phyloP scores from a whole-genome alignment of 2,329 filamentous ascomycete species.

The Claviceps monticola region DNA sequence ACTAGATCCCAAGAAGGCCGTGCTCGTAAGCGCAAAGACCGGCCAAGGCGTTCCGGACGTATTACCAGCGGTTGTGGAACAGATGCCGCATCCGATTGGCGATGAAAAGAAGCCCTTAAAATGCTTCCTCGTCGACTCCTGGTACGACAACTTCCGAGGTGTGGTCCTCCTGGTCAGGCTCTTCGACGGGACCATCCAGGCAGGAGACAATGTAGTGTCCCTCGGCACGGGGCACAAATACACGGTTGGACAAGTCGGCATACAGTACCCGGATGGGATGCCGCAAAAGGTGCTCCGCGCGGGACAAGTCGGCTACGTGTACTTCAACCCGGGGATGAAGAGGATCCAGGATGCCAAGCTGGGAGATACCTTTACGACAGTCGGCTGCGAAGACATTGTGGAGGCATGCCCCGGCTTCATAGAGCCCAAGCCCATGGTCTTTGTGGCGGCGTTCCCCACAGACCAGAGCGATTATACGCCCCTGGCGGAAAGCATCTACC shows the following conservation, averaged over 20 bases:
- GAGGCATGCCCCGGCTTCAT: slow-evolving; percentile 83
- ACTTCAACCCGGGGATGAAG: slow-evolving; percentile 98
- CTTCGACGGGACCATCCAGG: slow-evolving; percentile 72
- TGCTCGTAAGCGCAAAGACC: slow-evolving; percentile 78
- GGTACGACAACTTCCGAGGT: slow-evolving; percentile 94
- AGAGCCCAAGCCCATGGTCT: slow-evolving; percentile 97
- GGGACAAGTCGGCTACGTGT: slow-evolving; percentile 91
- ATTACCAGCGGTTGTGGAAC: slow-evolving; percentile 71
- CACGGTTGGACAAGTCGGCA: slow-evolving; percentile 88
- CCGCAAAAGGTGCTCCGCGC: slow-evolving; percentile 69
- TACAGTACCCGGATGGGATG: slow-evolving; percentile 83
- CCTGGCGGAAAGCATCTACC: slow-evolving; percentile 85
- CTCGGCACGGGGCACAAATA: slow-evolving; percentile 84
- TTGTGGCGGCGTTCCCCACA: slow-evolving; percentile 89
- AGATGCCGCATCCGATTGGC: slow-evolving; percentile 69
- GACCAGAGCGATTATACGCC: slow-evolving; percentile 79
- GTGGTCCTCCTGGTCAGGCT: slow-evolving; percentile 83
- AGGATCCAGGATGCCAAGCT: slow-evolving; percentile 89
- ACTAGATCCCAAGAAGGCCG: slow-evolving; percentile 59
- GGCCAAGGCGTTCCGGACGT: slow-evolving; percentile 76
- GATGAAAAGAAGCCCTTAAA: slow-evolving; percentile 60
- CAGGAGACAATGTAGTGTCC: slow-evolving; percentile 76
- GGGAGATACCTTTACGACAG: slow-evolving; percentile 82
- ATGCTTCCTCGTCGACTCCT: slow-evolving; percentile 86
- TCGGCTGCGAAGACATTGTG: slow-evolving; percentile 62